Evolutionary conservation across 768 basidiomycete species (phyloP), one percentile per base, ranked within the genome.

Genomic region (Leccinum longicurvipes): DNA sequence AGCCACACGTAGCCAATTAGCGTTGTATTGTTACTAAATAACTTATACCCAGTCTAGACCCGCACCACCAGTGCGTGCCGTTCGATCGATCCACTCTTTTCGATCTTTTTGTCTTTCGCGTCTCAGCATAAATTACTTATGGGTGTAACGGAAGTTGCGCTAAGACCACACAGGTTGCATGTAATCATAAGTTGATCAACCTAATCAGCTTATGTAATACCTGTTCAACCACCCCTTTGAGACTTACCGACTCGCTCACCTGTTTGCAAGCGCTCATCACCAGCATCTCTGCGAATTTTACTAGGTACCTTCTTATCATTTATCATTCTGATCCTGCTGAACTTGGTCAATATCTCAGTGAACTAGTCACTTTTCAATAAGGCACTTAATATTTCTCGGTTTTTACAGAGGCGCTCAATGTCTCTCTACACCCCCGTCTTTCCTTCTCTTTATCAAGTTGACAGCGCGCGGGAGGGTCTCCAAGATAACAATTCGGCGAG

Each of bases 361-460:
- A 28, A 19, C 31, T 41, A 19, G 21, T 31, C n/a, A 8, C 24
- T 15, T 46, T 53, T 11, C 15, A 31, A 42, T 46, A 34, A 11
- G 15, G 7, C 42, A 7, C 12, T 8, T 39, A 15, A 39, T 39
- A n/a, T 23, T 14, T 50, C 39, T 55, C 47, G 19, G 19, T 24
- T 45, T 45, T 28, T 29, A 21, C 24, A 52, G 46, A 28, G 54
- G 34, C 46, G 25, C 17, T 21, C 42, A 44, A 72, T 72, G 71
- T 72, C 71, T 39, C 64, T 72, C 11, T 74, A 73, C 57, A 72
- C 71, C 1, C 71, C 71, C 44, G 57, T 73, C 7, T 72, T 72
- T 27, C 72, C 71, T 9, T 45, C 71, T 12, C 51, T 60, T 17
- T 62, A 51, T 8, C 61, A 58, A n/a, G 11, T 32, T 29, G 48